Evolutionary conservation across 768 basidiomycete species (phyloP), one percentile per base, ranked within the genome.

Genomic region (Peribolospora baueri): DNA sequence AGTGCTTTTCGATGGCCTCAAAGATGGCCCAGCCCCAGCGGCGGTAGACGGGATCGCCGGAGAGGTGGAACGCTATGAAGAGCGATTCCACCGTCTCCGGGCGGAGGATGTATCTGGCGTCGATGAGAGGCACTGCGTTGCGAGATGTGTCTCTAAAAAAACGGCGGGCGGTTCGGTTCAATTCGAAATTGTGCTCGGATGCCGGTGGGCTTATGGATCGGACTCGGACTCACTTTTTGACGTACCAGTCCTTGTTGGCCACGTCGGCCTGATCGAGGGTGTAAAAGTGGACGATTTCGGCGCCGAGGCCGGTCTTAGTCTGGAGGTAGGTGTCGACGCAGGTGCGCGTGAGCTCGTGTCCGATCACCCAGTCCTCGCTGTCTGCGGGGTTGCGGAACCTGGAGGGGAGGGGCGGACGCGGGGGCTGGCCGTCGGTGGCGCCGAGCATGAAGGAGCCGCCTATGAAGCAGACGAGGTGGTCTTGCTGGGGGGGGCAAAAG

Each of bases 51-150:
- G 73, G 69, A 62, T 93, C 79, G 5, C 86, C 86, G 3, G 90
- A 91, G 4, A 87, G 71, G n/a, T 90, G 76, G 67, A 69, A 93
- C 0, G 86, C 88, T 48, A 87, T 70, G 72, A 95, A 91, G 46
- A 93, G 76, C 0, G 84, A 88, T 66, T 97, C 90, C 37, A 88
- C 76, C 2, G 90, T 97, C 70, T 97, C 90, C 2, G 90, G 90
- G 5, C 87, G 78, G 7, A 97, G 77, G 66, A 95, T 93, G 65
- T 97, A 93, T 45, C 87, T 77, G 8, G 86, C 86, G 61, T 91
- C 87, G 59, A 87, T 80, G 1, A 68, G 61, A 3, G 64, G 58
- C 36, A 56, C 48, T 1, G 57, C 50, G 11, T 50, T 47, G 39
- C 54, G 25, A 25, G 54, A 7, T 25, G 38, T 49, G n/a, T 7